These are phyloP conservation scores for Trifolium fragiferum DNA, from an alignment of 306 rosid genomes.

Conservation along the genomic window DNA sequence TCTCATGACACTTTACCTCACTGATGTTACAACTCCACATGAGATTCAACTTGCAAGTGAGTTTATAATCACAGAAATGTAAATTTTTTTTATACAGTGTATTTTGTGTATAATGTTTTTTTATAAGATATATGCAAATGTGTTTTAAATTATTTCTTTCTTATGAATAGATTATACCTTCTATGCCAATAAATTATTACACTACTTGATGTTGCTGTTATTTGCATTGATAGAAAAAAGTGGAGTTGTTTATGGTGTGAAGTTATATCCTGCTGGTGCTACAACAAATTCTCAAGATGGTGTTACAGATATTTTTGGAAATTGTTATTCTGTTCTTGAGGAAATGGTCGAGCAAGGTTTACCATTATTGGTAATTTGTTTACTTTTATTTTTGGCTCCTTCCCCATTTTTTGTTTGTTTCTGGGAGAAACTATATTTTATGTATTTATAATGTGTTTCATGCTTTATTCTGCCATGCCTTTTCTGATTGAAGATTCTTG, in stretches of 20 bases:
- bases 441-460: too few relatives aligned
- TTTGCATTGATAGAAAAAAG: slow-evolving; percentile 62
- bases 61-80: slow-evolving; percentile 32
- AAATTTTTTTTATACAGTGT: neutral
- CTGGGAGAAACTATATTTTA: neutral
- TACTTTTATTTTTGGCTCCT: slow-evolving; percentile 16
- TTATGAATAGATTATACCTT: too few relatives aligned
- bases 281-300: slow-evolving; percentile 97
- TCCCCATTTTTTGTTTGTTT: neutral
- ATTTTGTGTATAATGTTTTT: neutral
- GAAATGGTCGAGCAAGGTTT: slow-evolving; percentile 79
- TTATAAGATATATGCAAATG: too few relatives aligned
- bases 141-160: too few relatives aligned
- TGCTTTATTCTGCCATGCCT: slow-evolving; percentile 8
- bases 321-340: slow-evolving; percentile 83
- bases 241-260: slow-evolving; percentile 77
- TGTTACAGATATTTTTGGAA: slow-evolving; percentile 82
- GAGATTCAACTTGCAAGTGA: slow-evolving; percentile 91
- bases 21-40: slow-evolving; percentile 69
- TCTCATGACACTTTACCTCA: slow-evolving; percentile 90
- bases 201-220: slow-evolving; percentile 37
- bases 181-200: neutral
- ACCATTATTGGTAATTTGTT: slow-evolving; percentile 71
- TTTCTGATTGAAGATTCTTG: slow-evolving; percentile 21
- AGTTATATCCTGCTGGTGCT: slow-evolving; percentile 95